Evolutionary conservation across 495 filamentous ascomycete genomes (phyloP).

Genomic region (Penicillium steckii): DNA sequence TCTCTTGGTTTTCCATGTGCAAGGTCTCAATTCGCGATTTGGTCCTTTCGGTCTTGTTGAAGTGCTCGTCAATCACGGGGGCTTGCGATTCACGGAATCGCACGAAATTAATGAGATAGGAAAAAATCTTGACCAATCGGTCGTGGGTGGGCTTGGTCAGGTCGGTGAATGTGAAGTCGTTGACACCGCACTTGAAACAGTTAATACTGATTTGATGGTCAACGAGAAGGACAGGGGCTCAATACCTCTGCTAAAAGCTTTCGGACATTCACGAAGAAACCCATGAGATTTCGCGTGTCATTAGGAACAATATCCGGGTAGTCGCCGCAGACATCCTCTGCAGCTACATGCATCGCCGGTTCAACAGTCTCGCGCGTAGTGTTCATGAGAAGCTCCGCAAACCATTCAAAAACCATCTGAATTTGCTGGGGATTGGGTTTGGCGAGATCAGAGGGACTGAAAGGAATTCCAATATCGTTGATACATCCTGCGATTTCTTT

Average conservation of each 20-base stretch:
- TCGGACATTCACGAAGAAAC: constrained; percentile 79
- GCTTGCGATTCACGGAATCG: constrained; percentile 92
- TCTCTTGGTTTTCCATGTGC: constrained; percentile 79
- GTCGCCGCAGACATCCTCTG: constrained; percentile 79
- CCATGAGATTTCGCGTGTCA: constrained; percentile 90
- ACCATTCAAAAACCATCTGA: constrained; percentile 96
- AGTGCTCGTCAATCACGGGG: constrained; percentile 81
- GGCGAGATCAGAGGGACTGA: constrained; percentile 82
- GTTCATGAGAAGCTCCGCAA: constrained; percentile 90
- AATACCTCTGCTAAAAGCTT: constrained; percentile 70
- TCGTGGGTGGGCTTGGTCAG: constrained; percentile 84
- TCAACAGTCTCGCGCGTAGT: constrained; percentile 86
- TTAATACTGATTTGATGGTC: background rate
- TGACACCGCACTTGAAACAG: constrained; percentile 67
- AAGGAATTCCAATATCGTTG: constrained; percentile 89
- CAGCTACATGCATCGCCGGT: constrained; percentile 87
- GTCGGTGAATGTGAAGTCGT: constrained; percentile 90
- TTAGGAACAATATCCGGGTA: constrained; percentile 77
- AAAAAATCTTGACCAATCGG: constrained; percentile 87
- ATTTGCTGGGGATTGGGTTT: constrained; percentile 93
- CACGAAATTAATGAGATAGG: constrained; percentile 97
- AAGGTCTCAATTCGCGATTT: constrained; percentile 86
- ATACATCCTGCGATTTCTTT: constrained; percentile 95
- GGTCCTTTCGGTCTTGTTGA: constrained; percentile 81
- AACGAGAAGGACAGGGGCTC: background rate